Base-by-base conservation (phyloP, 495 filamentous ascomycete species). In the Aspergillus avenaceus region DNA sequence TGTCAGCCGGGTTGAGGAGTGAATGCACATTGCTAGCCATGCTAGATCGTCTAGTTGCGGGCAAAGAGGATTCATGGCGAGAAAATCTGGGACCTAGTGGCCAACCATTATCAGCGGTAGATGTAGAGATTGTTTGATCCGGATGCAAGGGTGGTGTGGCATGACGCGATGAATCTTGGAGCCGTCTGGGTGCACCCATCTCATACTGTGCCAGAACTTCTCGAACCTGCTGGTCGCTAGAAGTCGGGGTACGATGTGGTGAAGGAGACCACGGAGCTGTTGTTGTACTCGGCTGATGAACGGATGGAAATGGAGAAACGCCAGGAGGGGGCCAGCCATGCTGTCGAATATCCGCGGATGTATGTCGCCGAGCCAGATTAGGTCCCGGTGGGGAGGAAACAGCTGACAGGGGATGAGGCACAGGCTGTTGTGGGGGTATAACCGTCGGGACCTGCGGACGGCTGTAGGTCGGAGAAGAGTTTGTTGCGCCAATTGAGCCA, bases 331-430 rank as follows among this genome's bases (percentile, higher is more conserved):
- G 84, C 93, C 93, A 97, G 44, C 89, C 88, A 56, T 87, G 86
- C 32, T 87, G 83, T 24, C 93, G 87, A 55, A 98, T 97, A 58
- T 98, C 93, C 46, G 93, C 93, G 41, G 92, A 93, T 1, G 93
- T 98, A 67, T 98, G 93, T 36, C 93, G 84, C 18, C 93, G 84
- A 25, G 84, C 79, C 27, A 97, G 73, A 58, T 84, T 87, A 44
- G 83, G 71, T 0, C 74, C 80, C 9, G 88, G 86, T 21, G 88
- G 87, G 22, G 90, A 85, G 24, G 87, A 80, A 16, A 86, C 84
- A 44, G 79, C 77, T 1, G 90, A 81, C 36, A 96, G 75, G 41
- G 90, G 89, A 63, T 95, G 90, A 22, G 85, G 84, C 19, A 75
- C 76, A 16, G 84, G 80, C 36, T 76, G 79, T 50, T 83, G 85